Evolutionary conservation across 768 basidiomycete species (phyloP), one percentile per base, ranked within the genome.

Genomic region (Multifurca ochricompacta): DNA sequence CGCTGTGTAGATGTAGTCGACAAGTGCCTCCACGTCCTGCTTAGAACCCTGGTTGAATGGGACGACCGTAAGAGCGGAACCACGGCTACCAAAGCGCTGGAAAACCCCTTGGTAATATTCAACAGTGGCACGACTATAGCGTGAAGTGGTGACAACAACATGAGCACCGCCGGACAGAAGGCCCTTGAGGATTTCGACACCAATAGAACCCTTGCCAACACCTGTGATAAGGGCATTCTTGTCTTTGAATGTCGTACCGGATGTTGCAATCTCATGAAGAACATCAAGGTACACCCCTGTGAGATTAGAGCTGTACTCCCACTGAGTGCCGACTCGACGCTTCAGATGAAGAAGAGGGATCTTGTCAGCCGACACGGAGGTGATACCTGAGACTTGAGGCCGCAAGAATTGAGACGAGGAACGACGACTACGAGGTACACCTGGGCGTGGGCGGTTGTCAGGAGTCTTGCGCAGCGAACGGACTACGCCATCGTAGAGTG

Each of bases 1-100:
- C 23, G 84, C 92, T 27, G 86, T 81, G 72, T 98, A 99, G 70
- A 99, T 95, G 69, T 98, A 99, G 71, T 98, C 95, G 62, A 99
- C 84, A 48, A 99, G 82, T 4, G 94, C 92, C 65, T 99, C 96
- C 35, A 97, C 91, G 61, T 99, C 96, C 68, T 98, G 96, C 71
- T 92, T 96, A 3, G 96, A 98, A 27, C 89, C 96, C 69, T 98
- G 95, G 66, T 99, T 99, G 82, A 98, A 99, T 13, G 96, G 96
- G 31, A 99, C 95, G 47, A 99, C 95, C 11, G 93, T 93, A 41
- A 99, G 78, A 18, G 92, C 89, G n/a, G 95, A 94, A 8, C 94
- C 95, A 60, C 91, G 86, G 62, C 91, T 91, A 18, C 96, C 96
- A 64, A 85, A 85, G 55, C 87, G 85, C 70, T 98, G 96, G 81